Evolutionary conservation across 164 flowering plant species (phyloP), one percentile per base, ranked within the genome.

Genomic region (Dillenia turbinata): DNA sequence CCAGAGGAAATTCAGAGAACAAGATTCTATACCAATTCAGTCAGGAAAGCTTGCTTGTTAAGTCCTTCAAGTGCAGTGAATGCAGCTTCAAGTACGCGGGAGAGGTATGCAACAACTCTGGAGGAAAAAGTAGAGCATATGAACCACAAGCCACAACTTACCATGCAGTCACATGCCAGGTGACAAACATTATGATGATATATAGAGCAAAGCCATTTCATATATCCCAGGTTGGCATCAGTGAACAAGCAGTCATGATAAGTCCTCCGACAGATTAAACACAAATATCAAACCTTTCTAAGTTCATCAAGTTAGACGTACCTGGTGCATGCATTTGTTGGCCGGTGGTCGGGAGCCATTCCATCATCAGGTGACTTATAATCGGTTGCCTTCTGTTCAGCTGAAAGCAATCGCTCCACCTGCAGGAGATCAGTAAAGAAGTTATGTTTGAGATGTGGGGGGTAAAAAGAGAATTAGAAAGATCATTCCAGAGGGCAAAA

Each of bases 271-370:
- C 51, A 22, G 1, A 15, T 44, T 54, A 19, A 44, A n/a, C n/a
- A 48, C 51, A 54, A 19, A 13, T 57, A 44, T 1, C 24, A 16
- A 24, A 50, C 40, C 40, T 33, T 33, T 5, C 6, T 33, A 33
- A 4, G 40, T 40, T 16, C 40, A n/a, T 43, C 33, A 62, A 67
- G 45, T 33, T 46, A 15, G 33, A 66, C 43, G 26, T 54, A 92
- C 99, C 97, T 85, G 15, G 92, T 85, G 79, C 97, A 95, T 58
- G 99, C 97, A 84, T 62, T 90, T 64, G 99, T 95, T 60, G 99
- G 96, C 56, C 99, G 89, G 73, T 95, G 97, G 76, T 95, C 99
- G 70, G 96, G 97, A 72, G 73, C 85, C 64, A 81, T 82, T 67
- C 97, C 97, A 80, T 92, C 97, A 71, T 95, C 97, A 49, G 97